Conservation (phyloP, 2,329 filamentous ascomycete species). For the Coniella vitis region DNA sequence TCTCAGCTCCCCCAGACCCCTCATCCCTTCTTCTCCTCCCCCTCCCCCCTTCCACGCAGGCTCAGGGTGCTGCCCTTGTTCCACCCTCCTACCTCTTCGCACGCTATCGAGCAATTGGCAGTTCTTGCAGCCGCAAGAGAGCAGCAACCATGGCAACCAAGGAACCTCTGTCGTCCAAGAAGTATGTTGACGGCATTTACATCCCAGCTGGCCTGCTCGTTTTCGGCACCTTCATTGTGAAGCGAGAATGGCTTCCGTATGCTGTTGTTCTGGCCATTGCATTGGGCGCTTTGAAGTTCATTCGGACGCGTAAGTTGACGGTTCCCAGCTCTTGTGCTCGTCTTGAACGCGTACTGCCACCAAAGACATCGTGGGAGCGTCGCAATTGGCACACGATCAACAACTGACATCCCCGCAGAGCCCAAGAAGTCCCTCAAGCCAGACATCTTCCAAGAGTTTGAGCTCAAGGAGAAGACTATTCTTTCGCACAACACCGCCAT, state of each 20-base stretch:
- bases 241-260: constrained; percentile 69
- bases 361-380: not conserved
- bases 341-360: not conserved
- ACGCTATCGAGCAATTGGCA: not conserved
- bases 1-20: not conserved
- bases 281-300: constrained; percentile 66
- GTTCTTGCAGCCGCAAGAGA: not conserved
- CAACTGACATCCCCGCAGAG: constrained; percentile 40
- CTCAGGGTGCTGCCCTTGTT: not conserved
- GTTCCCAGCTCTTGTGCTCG: not conserved
- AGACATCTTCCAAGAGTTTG: constrained; percentile 81
- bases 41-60: not conserved
- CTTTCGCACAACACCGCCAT: constrained; percentile 98
- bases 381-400: not conserved
- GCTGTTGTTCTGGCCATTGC: constrained; percentile 60
- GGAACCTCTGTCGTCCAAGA: constrained; percentile 34
- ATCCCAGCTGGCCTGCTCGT: constrained; percentile 76
- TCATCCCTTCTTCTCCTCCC: not conserved
- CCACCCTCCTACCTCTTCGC: not conserved
- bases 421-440: constrained; percentile 81
- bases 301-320: constrained; percentile 55
- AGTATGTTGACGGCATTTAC: constrained; percentile 73
- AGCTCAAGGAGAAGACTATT: constrained; percentile 88
- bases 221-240: constrained; percentile 68
- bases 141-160: constrained; percentile 13